These are phyloP conservation scores for Citrus reticulata DNA, from an alignment of 345 rosid genomes.

Conservation along the genomic window DNA sequence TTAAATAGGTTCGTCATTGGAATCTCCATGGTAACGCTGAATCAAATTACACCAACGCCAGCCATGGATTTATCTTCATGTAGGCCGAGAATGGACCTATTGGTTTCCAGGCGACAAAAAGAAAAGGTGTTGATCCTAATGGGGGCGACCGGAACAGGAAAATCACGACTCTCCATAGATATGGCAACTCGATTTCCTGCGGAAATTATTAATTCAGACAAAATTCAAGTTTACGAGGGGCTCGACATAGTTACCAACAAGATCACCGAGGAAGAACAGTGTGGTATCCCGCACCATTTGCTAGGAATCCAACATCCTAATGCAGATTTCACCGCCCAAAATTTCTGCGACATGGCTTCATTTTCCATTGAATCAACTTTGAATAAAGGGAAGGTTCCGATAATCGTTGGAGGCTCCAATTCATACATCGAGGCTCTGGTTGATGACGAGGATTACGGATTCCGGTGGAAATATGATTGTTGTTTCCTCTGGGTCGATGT, in stretches of 20 bases:
- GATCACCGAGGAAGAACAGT: conserved; percentile 47
- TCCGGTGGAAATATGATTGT: conserved; percentile 47
- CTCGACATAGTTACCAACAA: conserved; percentile 69
- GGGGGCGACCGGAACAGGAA: conserved; percentile 88
- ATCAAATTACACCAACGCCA: conserved; percentile 26
- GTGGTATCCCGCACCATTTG: conserved; percentile 77
- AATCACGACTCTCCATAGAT: conserved; percentile 76
- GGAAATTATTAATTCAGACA: conserved; percentile 79
- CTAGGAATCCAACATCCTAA: conserved; percentile 45
- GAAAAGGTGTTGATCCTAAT: conserved; percentile 64
- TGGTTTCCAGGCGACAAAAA: conserved; percentile 34
- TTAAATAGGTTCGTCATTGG: conserved; percentile 22
- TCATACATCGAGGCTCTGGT: conserved; percentile 64
- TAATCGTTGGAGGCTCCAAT: conserved; percentile 84
- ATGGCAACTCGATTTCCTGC: conserved; percentile 58
- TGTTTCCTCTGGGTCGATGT: conserved; percentile 80
- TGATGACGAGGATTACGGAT: conserved; percentile 27
- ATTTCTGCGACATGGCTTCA: conserved; percentile 48
- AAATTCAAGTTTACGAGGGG: conserved; percentile 60
- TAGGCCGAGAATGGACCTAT: conserved; percentile 25
- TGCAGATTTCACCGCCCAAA: conserved; percentile 42
- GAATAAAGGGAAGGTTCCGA: conserved; percentile 53
- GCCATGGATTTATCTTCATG: conserved; percentile 20
- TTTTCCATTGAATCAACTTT: conserved; percentile 35
- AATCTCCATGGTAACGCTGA: conserved; percentile 33